Percentiles rank a stretch among this genome's conserved stretches.
Evolutionary conservation across 495 filamentous ascomycete genomes (phyloP).

Genomic region (Hypomontagnella monticulosa): DNA sequence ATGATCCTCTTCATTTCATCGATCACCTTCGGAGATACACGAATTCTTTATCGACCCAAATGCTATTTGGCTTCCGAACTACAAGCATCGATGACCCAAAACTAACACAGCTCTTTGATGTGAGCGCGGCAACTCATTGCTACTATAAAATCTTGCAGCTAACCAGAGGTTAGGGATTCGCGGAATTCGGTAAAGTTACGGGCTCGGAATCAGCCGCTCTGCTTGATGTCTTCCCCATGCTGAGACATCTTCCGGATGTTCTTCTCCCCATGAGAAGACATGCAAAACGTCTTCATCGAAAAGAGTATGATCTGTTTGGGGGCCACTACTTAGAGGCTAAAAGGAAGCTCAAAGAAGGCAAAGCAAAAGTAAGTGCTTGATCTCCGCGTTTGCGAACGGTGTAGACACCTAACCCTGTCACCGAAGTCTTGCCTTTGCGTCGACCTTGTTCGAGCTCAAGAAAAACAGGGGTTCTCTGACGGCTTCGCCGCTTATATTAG

Average conservation of each 20-base stretch:
- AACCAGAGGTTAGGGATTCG: constrained; percentile 49
- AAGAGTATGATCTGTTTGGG: constrained; percentile 48
- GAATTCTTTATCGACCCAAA: constrained; percentile 64
- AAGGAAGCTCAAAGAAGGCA: constrained; percentile 44
- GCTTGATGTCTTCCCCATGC: constrained; percentile 56
- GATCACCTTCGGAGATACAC: constrained; percentile 57
- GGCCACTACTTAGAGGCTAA: constrained; percentile 54
- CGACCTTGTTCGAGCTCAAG: constrained; percentile 51
- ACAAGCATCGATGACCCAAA: constrained; percentile 59
- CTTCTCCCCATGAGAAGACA: constrained; percentile 46
- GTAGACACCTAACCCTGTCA: neutral
- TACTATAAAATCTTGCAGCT: neutral
- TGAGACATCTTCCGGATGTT: constrained; percentile 54
- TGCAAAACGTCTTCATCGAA: constrained; percentile 42
- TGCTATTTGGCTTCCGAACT: constrained; percentile 65
- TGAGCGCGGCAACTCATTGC: neutral
- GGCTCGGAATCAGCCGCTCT: constrained; percentile 50
- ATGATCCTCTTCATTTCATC: constrained; percentile 28
- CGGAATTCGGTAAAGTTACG: constrained; percentile 58
- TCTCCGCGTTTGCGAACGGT: neutral
- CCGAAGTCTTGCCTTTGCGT: constrained; percentile 51
- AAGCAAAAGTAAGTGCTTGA: constrained; percentile 35
- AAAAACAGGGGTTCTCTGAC: constrained; percentile 52
- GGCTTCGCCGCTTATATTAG: constrained; percentile 56
- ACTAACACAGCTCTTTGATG: constrained; percentile 62